These are phyloP conservation scores for Coemansia sp. DNA, from an alignment of 192 early-diverging fungal genomes.

Conservation along the genomic window DNA sequence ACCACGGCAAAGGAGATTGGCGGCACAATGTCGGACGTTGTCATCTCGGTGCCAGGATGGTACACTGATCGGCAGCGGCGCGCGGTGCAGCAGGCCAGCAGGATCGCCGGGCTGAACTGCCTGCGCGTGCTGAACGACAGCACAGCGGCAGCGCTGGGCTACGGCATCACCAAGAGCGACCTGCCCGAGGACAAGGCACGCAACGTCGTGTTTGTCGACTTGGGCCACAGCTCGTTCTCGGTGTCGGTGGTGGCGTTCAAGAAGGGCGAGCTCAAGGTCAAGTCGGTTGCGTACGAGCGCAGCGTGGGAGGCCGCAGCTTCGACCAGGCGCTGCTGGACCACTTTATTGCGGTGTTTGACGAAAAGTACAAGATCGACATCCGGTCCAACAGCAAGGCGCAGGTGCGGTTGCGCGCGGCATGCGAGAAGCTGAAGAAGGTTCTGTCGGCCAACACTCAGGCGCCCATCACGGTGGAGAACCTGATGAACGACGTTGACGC, in stretches of 20 bases:
- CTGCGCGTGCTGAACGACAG: constrained; percentile 93
- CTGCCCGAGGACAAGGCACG: constrained; percentile 93
- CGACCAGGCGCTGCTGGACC: constrained; percentile 86
- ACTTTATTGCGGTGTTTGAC: constrained; percentile 87
- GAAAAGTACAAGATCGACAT: constrained; percentile 97
- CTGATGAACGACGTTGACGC: constrained; percentile 98
- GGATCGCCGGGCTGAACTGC: constrained; percentile 88
- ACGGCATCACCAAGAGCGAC: constrained; percentile 98
- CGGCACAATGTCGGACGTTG: constrained; percentile 86
- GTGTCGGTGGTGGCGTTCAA: constrained; percentile 90
- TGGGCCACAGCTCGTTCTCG: constrained; percentile 86
- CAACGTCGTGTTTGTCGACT: constrained; percentile 92
- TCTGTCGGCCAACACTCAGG: constrained; percentile 87
- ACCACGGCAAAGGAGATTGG: constrained; percentile 84
- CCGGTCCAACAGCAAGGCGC: constrained; percentile 83
- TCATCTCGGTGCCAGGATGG: constrained; percentile 94
- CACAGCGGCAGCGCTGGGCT: constrained; percentile 92
- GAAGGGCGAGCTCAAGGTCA: constrained; percentile 95
- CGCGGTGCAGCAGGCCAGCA: constrained; percentile 83
- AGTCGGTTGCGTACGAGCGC: constrained; percentile 89
- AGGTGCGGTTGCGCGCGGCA: constrained; percentile 86
- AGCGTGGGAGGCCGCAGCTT: constrained; percentile 96
- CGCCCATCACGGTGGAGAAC: constrained; percentile 93
- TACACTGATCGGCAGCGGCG: constrained; percentile 94
- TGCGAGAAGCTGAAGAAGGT: constrained; percentile 98